A percentile compares a stretch with the other conserved stretches of the same genome.
phyloP scores from a whole-genome alignment of 2,329 filamentous ascomycete species.

The Fusarium verticillioides region DNA sequence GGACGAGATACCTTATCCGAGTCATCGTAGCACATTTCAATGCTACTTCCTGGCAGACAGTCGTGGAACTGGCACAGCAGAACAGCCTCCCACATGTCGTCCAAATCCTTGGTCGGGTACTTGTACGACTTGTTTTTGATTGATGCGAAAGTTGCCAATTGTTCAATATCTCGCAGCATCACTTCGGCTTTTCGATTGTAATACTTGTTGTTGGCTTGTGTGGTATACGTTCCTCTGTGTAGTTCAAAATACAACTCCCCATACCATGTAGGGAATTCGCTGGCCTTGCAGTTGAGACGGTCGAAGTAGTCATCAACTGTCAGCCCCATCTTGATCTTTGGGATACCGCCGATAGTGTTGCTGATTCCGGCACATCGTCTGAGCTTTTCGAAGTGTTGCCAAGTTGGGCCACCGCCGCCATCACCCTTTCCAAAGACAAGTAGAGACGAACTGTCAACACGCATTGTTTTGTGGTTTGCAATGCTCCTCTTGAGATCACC shows the following conservation, averaged over 20 bases:
- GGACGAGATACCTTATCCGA: slow-evolving; percentile 74
- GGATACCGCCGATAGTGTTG: slow-evolving; percentile 82
- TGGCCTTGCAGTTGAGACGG: slow-evolving; percentile 80
- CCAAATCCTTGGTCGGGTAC: slow-evolving; percentile 94
- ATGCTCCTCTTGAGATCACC: slow-evolving; percentile 92
- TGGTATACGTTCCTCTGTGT: slow-evolving; percentile 96
- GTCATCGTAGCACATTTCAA: slow-evolving; percentile 98
- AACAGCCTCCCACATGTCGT: slow-evolving; percentile 93
- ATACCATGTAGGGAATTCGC: slow-evolving; percentile 92
- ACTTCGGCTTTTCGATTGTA: slow-evolving; percentile 91
- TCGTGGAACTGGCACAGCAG: slow-evolving; percentile 98
- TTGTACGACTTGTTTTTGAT: slow-evolving; percentile 78
- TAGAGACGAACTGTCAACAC: slow-evolving; percentile 89
- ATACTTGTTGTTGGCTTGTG: slow-evolving; percentile 95
- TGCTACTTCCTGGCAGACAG: slow-evolving; percentile 92
- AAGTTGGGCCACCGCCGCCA: slow-evolving; percentile 93
- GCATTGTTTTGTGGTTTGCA: slow-evolving; percentile 93
- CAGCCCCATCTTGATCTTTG: slow-evolving; percentile 86
- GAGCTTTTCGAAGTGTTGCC: slow-evolving; percentile 93
- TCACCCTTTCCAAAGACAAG: slow-evolving; percentile 97
- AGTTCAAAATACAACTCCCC: slow-evolving; percentile 98
- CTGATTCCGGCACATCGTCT: slow-evolving; percentile 90
- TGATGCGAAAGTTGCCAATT: slow-evolving; percentile 86
- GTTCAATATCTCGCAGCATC: slow-evolving; percentile 87
- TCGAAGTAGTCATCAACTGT: slow-evolving; percentile 97